Conservation (phyloP, 352 stramenopile genomes). For the Aphanomyces cochlioides region DNA sequence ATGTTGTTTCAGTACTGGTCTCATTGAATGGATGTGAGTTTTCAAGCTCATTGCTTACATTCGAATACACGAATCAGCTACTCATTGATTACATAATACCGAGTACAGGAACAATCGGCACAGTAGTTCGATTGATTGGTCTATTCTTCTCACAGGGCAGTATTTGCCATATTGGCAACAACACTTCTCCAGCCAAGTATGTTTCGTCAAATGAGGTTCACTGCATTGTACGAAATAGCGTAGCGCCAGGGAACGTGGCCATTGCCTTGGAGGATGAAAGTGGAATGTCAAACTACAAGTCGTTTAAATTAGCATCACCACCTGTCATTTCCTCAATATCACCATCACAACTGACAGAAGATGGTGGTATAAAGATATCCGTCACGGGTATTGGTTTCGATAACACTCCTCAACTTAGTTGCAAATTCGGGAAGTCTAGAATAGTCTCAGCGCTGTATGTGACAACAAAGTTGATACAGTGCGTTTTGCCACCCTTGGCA, state of each 20-base stretch:
- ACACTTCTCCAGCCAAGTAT: conserved; percentile 1
- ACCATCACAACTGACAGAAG: not conserved
- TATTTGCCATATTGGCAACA: conserved; percentile 12
- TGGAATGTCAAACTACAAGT: not conserved
- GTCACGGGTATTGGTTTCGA: not conserved
- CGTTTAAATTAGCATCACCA: conserved; percentile 3
- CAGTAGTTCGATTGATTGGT: not conserved
- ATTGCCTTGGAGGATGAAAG: not conserved
- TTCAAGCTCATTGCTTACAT: not conserved
- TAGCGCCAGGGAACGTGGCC: not conserved
- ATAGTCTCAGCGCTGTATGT: conserved; percentile 2
- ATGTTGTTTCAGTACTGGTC: not conserved
- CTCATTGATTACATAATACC: conserved; percentile 1
- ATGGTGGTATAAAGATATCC: not conserved
- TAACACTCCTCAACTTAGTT: not conserved
- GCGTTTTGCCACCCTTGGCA: not conserved
- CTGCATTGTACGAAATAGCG: not conserved
- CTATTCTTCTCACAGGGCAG: not conserved
- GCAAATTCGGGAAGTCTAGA: not conserved
- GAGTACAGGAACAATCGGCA: not conserved
- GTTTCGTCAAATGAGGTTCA: not conserved
- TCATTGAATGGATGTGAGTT: conserved; percentile 22
- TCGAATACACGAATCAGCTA: not conserved
- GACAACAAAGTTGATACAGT: conserved; percentile 1
- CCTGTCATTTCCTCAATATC: not conserved